Conservation (phyloP, 1,139 yeast genomes). For the Yamadazyma aaseri region DNA sequence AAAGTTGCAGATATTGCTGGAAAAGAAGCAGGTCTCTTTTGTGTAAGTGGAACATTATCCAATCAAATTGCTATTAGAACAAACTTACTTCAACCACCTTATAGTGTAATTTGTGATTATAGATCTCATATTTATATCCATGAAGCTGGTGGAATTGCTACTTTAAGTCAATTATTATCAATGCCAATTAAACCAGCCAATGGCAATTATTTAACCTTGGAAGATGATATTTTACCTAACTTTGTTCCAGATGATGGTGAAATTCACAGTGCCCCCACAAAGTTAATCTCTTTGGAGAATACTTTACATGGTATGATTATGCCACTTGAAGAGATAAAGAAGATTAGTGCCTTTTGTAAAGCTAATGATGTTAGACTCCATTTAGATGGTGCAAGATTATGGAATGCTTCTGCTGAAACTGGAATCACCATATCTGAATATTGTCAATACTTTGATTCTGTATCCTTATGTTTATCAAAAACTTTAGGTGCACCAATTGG, state of each 20-base stretch:
- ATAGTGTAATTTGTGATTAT: constrained; percentile 78
- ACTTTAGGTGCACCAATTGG: constrained; percentile 50
- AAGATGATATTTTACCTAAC: constrained; percentile 60
- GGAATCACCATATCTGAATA: constrained; percentile 40
- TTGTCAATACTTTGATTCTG: constrained; percentile 42
- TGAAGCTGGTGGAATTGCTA: constrained; percentile 91
- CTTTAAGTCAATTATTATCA: constrained; percentile 90
- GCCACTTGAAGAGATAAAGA: constrained; percentile 42
- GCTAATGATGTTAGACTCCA: constrained; percentile 36
- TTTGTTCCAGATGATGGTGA: constrained; percentile 61
- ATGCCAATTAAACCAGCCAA: constrained; percentile 76
- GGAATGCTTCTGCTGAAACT: constrained; percentile 46
- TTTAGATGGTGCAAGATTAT: constrained; percentile 48
- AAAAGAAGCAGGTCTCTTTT: constrained; percentile 78
- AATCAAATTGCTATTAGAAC: constrained; percentile 85
- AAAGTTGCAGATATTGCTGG: constrained; percentile 73
- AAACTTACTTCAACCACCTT: constrained; percentile 82
- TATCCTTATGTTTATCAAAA: constrained; percentile 46
- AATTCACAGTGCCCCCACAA: constrained; percentile 49
- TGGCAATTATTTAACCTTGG: constrained; percentile 74
- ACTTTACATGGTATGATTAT: constrained; percentile 46
- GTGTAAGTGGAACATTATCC: constrained; percentile 88
- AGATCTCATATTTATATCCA: constrained; percentile 80
- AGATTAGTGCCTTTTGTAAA: constrained; percentile 37
- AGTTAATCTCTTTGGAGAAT: constrained; percentile 45